phyloP scores from a whole-genome alignment of 345 rosid genomes.

The Hirschfeldia incana region DNA sequence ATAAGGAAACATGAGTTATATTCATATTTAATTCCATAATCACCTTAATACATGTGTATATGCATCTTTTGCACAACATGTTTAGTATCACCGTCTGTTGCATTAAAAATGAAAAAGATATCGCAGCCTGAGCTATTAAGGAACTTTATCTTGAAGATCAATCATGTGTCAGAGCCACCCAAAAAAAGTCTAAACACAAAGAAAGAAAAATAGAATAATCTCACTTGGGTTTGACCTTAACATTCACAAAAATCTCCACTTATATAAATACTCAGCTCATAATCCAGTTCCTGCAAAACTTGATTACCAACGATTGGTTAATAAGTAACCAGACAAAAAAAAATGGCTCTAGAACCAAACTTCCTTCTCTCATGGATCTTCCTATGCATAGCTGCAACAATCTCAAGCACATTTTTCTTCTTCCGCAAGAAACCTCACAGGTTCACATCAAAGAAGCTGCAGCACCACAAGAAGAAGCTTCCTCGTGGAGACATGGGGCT shows the following conservation, averaged over 20 bases:
- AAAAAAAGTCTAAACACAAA: background rate
- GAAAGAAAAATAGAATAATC: background rate
- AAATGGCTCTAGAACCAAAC: conserved; percentile 40
- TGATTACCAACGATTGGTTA: background rate
- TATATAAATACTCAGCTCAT: conserved; percentile 33
- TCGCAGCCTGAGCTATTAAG: conserved; percentile 21
- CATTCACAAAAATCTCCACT: conserved; percentile 16
- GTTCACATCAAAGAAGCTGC: conserved; percentile 17
- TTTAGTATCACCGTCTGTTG: conserved; percentile 26
- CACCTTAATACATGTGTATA: conserved; percentile 13
- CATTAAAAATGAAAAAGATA: background rate
- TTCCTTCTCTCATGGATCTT: conserved; percentile 40
- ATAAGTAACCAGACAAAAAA: conserved; percentile 9
- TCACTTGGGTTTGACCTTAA: conserved; percentile 25
- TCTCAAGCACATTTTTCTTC: conserved; percentile 44
- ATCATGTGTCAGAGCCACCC: conserved; percentile 30
- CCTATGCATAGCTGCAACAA: conserved; percentile 43
- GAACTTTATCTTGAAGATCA: conserved; percentile 37
- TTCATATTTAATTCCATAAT: conserved; percentile 8
- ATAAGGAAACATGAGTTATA: background rate
- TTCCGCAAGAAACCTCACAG: conserved; percentile 27
- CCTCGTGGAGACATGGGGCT: conserved; percentile 72
- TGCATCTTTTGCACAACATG: conserved; percentile 24
- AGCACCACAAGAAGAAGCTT: conserved; percentile 39
- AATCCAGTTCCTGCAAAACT: conserved; percentile 10